Conservation (phyloP, 1,284 basidiomycete species). For the Cronartium ribicola region DNA sequence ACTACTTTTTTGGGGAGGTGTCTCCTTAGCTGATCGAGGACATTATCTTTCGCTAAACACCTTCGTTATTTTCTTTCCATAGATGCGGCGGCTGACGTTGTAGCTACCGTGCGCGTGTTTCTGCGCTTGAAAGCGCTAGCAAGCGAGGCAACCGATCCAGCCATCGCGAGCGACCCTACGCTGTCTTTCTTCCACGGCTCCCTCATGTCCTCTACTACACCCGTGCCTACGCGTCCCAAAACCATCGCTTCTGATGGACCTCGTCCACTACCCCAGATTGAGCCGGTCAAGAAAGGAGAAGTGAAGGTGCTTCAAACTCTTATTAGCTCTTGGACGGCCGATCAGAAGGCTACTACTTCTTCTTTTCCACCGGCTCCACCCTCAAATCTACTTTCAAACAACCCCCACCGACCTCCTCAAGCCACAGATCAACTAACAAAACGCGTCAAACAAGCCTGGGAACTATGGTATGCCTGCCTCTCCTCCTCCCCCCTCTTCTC, state of each 20-base stretch:
- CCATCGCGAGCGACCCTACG: neutral
- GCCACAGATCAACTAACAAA: neutral
- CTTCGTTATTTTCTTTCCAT: neutral
- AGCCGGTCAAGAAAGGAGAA: neutral
- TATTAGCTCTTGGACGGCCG: neutral
- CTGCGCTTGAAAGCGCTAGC: neutral
- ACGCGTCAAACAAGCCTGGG: constrained; percentile 9
- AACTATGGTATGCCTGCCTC: neutral
- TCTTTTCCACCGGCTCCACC: neutral
- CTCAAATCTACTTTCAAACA: neutral
- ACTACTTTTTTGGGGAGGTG: constrained; percentile 6
- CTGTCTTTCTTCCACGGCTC: constrained; percentile 17
- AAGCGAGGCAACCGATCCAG: neutral
- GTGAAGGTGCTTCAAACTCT: neutral
- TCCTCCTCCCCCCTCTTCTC: neutral
- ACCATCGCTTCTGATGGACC: too few relatives aligned
- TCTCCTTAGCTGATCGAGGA: neutral
- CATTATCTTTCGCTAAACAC: too few relatives aligned
- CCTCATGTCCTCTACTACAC: constrained; percentile 10
- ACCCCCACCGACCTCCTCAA: neutral
- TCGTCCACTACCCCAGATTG: neutral
- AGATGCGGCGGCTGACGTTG: constrained; percentile 33
- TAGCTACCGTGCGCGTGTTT: constrained; percentile 24
- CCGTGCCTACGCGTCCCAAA: neutral
- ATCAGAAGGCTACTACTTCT: neutral